Percentiles rank a stretch among this genome's conserved stretches.
These are phyloP conservation scores for Rhodotorula mucilaginosa DNA, from an alignment of 1,284 basidiomycete genomes.

Conservation along the genomic window DNA sequence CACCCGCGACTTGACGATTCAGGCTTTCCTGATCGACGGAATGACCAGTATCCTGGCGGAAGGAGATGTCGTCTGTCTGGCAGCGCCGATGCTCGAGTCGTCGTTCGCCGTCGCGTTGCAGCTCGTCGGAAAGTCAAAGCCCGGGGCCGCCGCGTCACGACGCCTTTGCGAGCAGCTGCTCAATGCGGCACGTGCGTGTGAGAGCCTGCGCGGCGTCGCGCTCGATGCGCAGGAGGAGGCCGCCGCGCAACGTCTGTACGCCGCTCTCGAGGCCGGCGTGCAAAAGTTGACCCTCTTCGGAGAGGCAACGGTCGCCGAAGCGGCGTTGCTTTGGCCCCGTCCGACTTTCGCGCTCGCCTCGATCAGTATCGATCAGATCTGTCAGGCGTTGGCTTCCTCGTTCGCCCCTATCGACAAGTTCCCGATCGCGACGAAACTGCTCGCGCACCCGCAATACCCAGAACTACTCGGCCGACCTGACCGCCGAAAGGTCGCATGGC, in stretches of 20 bases:
- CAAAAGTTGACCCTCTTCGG: slow-evolving; percentile 5
- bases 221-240: not conserved
- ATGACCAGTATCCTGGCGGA: slow-evolving; percentile 65
- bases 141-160: not conserved
- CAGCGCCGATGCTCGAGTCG: slow-evolving; percentile 60
- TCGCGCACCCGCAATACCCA: not conserved
- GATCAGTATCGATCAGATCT: not conserved
- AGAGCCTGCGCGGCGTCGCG: not conserved
- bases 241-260: not conserved
- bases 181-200: slow-evolving; percentile 63
- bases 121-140: slow-evolving; percentile 35
- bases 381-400: slow-evolving; percentile 18
- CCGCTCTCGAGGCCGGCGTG: not conserved
- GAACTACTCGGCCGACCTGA: not conserved
- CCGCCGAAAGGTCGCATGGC: slow-evolving; percentile 17
- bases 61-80: slow-evolving; percentile 64
- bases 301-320: slow-evolving; percentile 12
- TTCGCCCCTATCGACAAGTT: slow-evolving; percentile 30
- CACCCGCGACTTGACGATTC: slow-evolving; percentile 52
- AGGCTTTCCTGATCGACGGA: slow-evolving; percentile 62
- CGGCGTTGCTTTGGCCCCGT: slow-evolving; percentile 21
- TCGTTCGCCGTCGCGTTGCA: slow-evolving; percentile 27
- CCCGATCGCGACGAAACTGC: slow-evolving; percentile 12
- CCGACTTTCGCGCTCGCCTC: not conserved
- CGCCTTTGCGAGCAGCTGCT: slow-evolving; percentile 55